phyloP scores from a whole-genome alignment of 225 moss, liverwort and hornwort genomes.

The Climacium dendroides region DNA sequence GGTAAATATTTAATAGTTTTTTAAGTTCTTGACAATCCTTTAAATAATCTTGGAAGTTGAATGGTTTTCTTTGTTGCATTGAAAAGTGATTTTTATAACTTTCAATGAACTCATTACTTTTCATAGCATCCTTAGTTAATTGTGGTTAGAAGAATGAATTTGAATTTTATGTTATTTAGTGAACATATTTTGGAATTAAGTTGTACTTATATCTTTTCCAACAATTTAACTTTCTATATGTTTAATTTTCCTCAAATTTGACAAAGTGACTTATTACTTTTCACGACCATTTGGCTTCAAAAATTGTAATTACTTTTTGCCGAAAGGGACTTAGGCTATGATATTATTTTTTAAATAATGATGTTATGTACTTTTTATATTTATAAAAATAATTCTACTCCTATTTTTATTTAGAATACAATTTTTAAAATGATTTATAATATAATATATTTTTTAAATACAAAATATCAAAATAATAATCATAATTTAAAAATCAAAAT shows the following conservation, averaged over 20 bases:
- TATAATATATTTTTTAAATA: neutral
- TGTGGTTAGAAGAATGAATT: neutral
- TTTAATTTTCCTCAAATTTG: neutral
- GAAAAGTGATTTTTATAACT: too few species aligned
- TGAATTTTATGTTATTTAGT: fast-evolving
- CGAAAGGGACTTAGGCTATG: fast-evolving
- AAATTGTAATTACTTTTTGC: neutral
- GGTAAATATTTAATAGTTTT: neutral
- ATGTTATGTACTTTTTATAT: too few species aligned
- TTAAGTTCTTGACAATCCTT: too few species aligned
- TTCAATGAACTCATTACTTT: neutral
- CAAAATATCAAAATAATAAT: neutral
- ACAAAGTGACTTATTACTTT: neutral
- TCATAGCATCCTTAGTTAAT: neutral
- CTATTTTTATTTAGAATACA: neutral
- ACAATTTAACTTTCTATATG: too few species aligned
- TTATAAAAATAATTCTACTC: neutral
- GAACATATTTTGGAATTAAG: neutral
- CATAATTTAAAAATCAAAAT: fast-evolving
- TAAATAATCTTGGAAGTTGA: neutral
- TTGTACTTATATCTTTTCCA: neutral
- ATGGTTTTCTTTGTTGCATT: neutral
- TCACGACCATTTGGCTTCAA: neutral
- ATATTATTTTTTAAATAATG: neutral
- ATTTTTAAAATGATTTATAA: neutral